Evolutionary conservation across 805 yeast species (phyloP).

Genomic region (Wickerhamiella alocasiicola): DNA sequence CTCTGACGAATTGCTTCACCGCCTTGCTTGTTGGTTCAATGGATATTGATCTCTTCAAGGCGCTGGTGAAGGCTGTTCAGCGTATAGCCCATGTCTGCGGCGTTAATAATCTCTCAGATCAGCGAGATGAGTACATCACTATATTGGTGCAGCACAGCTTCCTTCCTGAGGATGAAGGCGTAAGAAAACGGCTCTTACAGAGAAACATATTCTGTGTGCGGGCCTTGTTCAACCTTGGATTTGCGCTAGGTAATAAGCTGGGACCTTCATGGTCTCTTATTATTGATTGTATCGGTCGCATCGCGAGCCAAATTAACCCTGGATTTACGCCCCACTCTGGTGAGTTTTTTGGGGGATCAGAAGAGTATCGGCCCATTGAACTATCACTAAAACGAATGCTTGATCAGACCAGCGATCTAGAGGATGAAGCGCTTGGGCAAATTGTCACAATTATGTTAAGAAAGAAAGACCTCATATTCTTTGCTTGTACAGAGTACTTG

Average conservation of each 20-base stretch:
- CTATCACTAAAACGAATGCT: constrained; percentile 45
- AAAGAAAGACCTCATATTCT: background rate
- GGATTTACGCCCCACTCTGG: background rate
- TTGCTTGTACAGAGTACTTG: constrained; percentile 39
- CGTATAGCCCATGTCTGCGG: constrained; percentile 76
- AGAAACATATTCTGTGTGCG: constrained; percentile 66
- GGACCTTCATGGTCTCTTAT: constrained; percentile 53
- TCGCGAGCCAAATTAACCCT: constrained; percentile 12
- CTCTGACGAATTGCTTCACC: constrained; percentile 35
- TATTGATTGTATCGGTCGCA: constrained; percentile 24
- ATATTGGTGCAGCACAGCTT: constrained; percentile 21
- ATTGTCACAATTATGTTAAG: constrained; percentile 35
- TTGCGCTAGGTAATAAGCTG: constrained; percentile 68
- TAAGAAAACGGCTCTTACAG: constrained; percentile 33
- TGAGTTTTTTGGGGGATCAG: constrained; percentile 14
- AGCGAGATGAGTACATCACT: constrained; percentile 44
- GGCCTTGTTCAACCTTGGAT: constrained; percentile 64
- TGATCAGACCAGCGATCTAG: constrained; percentile 49
- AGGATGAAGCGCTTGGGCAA: constrained; percentile 37
- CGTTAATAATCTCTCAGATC: constrained; percentile 40
- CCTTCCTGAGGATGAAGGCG: constrained; percentile 14
- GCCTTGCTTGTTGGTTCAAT: constrained; percentile 50
- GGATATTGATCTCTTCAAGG: constrained; percentile 59
- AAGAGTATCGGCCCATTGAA: constrained; percentile 34
- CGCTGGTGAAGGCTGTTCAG: constrained; percentile 60